Base-by-base conservation (phyloP, 306 rosid genomes). In the Boehmeria nivea region DNA sequence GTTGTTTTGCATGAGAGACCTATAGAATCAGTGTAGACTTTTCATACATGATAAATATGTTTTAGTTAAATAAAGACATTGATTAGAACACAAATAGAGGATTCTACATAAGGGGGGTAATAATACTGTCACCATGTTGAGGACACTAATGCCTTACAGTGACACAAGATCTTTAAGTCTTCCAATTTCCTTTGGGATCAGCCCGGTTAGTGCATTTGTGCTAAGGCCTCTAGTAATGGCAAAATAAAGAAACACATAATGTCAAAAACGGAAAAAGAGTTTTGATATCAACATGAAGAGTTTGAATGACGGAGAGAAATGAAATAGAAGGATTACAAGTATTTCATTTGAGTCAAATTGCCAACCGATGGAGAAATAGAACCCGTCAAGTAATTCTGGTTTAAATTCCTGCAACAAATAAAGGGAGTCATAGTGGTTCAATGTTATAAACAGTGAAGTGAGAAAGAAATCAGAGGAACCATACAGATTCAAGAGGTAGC, bases 121-220 rank as follows among this genome's bases (percentile, higher is more conserved):
- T 40, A 31, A 31, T 4, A 31, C 1, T 31, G 36, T 31, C 36
- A 31, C 9, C 36, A 31, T 2, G 36, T 4, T 2, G 45, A 40
- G 45, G 10, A 12, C 4, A 14, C 5, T 40, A 12, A n/a, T 63
- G 62, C 70, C 94, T 38, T 75, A 89, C 93, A 89, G 20, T 53
- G 6, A 0, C 42, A 0, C 8, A 46, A 89, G 43, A n/a, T 71
- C 59, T 2, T 79, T 72, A 31, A 85, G 95, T 43, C 69, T 17
- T 56, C 89, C 84, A 25, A 89, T 56, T 64, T 81, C 94, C 70
- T 77, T 83, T 0, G 97, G 97, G 64, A 86, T 69, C 76, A 64
- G 72, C 39, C 95, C 87, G 14, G 95, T 83, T 21, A 86, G 64
- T 34, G 76, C 57, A 71, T 89, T 89, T 53, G 51, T 67, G 69